Evolutionary conservation across 2,329 filamentous ascomycete genomes (phyloP).

Genomic region (Pestalotiopsis sp.): DNA sequence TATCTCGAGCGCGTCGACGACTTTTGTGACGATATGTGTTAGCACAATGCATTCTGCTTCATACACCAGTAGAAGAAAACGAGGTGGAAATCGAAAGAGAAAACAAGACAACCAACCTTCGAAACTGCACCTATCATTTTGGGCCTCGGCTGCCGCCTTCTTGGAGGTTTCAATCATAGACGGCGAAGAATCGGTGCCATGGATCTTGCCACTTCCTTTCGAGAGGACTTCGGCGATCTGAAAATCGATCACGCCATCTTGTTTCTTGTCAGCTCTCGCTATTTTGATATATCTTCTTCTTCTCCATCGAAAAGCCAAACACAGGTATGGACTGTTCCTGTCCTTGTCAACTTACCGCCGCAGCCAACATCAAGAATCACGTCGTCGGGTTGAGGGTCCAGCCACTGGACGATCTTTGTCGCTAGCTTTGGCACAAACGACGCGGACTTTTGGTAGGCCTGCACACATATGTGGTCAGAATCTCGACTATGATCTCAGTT

Average conservation of each 20-base stretch:
- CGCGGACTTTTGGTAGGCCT: conserved; percentile 64
- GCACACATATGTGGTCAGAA: not conserved
- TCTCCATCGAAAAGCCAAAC: not conserved
- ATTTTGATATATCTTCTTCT: not conserved
- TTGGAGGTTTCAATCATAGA: conserved; percentile 61
- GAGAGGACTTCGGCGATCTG: conserved; percentile 52
- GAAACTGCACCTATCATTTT: conserved; percentile 42
- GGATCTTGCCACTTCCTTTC: conserved; percentile 49
- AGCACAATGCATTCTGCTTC: no score
- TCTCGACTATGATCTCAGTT: not conserved
- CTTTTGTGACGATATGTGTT: conserved; percentile 31
- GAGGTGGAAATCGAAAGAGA: no score
- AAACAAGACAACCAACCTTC: conserved; percentile 42
- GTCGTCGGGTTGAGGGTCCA: conserved; percentile 62
- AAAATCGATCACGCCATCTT: conserved; percentile 62
- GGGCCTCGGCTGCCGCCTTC: conserved; percentile 39
- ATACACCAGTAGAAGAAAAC: no score
- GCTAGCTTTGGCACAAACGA: conserved; percentile 67
- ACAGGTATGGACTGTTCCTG: not conserved
- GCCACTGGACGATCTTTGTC: conserved; percentile 59
- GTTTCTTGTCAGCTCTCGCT: not conserved
- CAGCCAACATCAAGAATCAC: conserved; percentile 66
- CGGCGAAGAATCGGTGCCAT: conserved; percentile 62
- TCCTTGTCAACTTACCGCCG: conserved; percentile 48
- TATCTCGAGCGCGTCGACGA: conserved; percentile 49